Evolutionary conservation across 148 eudicot genomes (phyloP).

Genomic region (Vaccinium corymbosum): DNA sequence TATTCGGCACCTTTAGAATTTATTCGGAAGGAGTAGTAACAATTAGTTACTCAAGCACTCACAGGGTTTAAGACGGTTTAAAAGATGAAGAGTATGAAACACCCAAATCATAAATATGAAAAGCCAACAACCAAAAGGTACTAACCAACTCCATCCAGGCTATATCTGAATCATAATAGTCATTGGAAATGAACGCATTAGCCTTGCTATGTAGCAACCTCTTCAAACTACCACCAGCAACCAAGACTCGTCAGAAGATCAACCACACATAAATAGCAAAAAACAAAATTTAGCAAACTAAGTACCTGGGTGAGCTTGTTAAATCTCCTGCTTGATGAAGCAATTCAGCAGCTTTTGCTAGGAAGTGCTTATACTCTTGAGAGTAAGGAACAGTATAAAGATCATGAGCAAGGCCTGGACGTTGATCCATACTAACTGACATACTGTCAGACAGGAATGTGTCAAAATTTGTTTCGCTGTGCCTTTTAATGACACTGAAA

Average conservation of each 20-base stretch:
- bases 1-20: background rate
- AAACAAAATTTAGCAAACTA: background rate
- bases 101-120: background rate
- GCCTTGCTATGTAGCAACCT: conserved; percentile 81
- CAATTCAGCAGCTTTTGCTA: conserved; percentile 63
- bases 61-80: background rate
- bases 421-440: conserved; percentile 18
- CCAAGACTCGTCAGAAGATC: conserved; percentile 18
- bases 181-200: conserved; percentile 88
- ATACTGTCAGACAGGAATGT: conserved; percentile 19
- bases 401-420: conserved; percentile 34
- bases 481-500: conserved; percentile 79
- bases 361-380: conserved; percentile 55
- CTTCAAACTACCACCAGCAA: conserved; percentile 65
- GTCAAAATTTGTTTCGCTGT: conserved; percentile 35
- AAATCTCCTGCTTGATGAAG: conserved; percentile 77
- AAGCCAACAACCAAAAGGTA: background rate
- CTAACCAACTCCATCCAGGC: conserved; percentile 99
- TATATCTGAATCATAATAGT: conserved; percentile 95
- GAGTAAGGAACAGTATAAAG: conserved; percentile 73
- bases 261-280: background rate
- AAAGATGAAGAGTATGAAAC: background rate
- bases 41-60: background rate
- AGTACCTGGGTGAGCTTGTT: conserved; percentile 68
- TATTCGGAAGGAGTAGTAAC: background rate